A percentile compares a stretch with the other conserved stretches of the same genome.
Evolutionary conservation across 2,329 filamentous ascomycete genomes (phyloP).

Genomic region (Trichoderma sp.): DNA sequence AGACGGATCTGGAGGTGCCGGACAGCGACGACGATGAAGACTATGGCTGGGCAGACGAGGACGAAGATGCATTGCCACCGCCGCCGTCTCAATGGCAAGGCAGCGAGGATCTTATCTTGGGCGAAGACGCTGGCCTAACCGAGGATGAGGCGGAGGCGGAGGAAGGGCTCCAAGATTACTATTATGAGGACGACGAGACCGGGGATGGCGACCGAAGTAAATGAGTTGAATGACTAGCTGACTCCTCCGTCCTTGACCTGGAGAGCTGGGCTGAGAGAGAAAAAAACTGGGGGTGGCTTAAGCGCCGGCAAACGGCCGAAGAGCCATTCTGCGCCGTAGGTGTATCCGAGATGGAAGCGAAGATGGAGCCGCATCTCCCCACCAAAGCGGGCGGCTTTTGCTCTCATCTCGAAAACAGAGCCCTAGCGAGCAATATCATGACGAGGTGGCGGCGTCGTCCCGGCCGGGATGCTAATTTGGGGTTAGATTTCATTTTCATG

Average conservation of each 20-base stretch:
- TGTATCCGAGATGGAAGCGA: slow-evolving; percentile 1
- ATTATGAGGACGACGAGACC: slow-evolving; percentile 29
- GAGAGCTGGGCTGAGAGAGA: slow-evolving; percentile 2
- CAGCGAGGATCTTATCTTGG: slow-evolving; percentile 63
- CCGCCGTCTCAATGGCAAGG: slow-evolving; percentile 69
- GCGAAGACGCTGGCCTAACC: slow-evolving; percentile 47
- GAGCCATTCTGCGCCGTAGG: slow-evolving; percentile 5
- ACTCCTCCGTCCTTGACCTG: background rate
- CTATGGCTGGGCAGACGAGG: slow-evolving; percentile 71
- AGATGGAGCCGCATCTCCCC: slow-evolving; percentile 19
- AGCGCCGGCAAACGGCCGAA: slow-evolving; percentile 39
- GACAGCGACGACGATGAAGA: slow-evolving; percentile 69
- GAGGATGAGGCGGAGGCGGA: slow-evolving; percentile 41
- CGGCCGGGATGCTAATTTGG: slow-evolving; percentile 14
- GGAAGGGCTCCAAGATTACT: slow-evolving; percentile 37
- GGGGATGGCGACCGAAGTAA: slow-evolving; percentile 30
- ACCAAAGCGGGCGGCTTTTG: slow-evolving; percentile 5
- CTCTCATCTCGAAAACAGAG: background rate
- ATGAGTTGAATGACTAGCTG: slow-evolving; percentile 22
- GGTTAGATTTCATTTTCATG: background rate
- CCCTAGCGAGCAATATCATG: background rate
- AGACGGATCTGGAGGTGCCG: slow-evolving; percentile 60
- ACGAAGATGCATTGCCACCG: slow-evolving; percentile 60
- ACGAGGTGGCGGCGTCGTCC: slow-evolving; percentile 13
- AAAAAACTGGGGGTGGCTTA: slow-evolving; percentile 27